These are phyloP conservation scores for Sophora flavescens DNA, from an alignment of 306 rosid species.

Conservation along the genomic window DNA sequence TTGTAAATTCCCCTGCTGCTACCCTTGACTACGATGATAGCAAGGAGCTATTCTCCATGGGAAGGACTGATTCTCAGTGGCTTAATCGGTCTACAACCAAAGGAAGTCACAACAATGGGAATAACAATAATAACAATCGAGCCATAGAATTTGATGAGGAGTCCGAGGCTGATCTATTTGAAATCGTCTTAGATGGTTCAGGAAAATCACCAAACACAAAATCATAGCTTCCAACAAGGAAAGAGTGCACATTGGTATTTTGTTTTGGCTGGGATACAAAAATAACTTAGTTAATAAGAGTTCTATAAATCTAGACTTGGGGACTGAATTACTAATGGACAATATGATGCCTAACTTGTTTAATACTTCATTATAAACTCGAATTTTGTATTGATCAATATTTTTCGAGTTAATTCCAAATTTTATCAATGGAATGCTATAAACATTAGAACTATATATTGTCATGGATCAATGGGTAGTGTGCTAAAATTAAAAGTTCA, in stretches of 20 bases:
- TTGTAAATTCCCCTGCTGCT: slow-evolving; percentile 52
- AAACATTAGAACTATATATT: too few species aligned
- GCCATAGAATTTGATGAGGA: slow-evolving; percentile 58
- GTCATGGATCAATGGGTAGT: too few species aligned
- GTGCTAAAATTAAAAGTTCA: too few species aligned
- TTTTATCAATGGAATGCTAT: too few species aligned
- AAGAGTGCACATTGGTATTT: slow-evolving; percentile 9
- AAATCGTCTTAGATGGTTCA: slow-evolving; percentile 57
- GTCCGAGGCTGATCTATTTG: slow-evolving; percentile 65
- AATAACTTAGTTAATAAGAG: too few species aligned
- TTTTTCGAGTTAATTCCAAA: too few species aligned
- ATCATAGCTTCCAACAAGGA: slow-evolving; percentile 40
- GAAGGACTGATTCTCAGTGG: slow-evolving; percentile 86
- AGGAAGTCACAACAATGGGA: slow-evolving; percentile 56
- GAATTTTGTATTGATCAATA: too few species aligned
- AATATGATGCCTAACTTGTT: too few species aligned
- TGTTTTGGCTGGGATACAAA: not conserved
- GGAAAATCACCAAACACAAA: slow-evolving; percentile 46
- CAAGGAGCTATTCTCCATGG: slow-evolving; percentile 95
- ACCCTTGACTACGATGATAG: slow-evolving; percentile 80
- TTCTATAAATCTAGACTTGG: too few species aligned
- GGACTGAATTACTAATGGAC: too few species aligned
- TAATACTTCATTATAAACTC: too few species aligned
- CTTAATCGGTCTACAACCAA: slow-evolving; percentile 55
- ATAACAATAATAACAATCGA: slow-evolving; percentile 38